phyloP scores from a whole-genome alignment of 1,284 basidiomycete species.

The Omphalotus olearius region DNA sequence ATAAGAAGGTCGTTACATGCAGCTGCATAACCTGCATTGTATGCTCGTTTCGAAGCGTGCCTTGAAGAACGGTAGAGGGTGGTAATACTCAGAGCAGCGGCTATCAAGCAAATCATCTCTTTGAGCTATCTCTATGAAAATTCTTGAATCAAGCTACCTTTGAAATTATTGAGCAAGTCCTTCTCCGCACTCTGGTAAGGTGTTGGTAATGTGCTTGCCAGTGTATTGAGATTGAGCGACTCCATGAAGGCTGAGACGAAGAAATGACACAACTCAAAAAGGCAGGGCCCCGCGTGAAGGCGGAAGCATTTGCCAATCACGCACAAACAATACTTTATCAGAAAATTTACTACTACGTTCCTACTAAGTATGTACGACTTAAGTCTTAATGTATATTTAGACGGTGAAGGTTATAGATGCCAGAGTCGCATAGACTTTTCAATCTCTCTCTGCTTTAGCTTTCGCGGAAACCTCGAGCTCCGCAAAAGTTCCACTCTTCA shows the following conservation, averaged over 20 bases:
- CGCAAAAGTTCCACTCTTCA: slow-evolving; percentile 74
- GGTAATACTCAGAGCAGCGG: slow-evolving; percentile 77
- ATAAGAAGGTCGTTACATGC: slow-evolving; percentile 74
- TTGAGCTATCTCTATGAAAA: slow-evolving; percentile 8
- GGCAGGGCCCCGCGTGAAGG: not conserved
- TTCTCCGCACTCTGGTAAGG: slow-evolving; percentile 70
- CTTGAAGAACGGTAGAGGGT: slow-evolving; percentile 74
- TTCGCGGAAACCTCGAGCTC: slow-evolving; percentile 64
- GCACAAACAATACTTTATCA: not conserved
- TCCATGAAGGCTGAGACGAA: slow-evolving; percentile 28
- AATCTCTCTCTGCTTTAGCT: slow-evolving; percentile 34
- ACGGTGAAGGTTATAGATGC: no score
- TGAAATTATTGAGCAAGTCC: slow-evolving; percentile 75
- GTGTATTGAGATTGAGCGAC: slow-evolving; percentile 71
- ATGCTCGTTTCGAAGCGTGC: slow-evolving; percentile 68
- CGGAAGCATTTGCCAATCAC: not conserved
- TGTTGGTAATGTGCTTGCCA: slow-evolving; percentile 66
- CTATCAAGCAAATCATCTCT: slow-evolving; percentile 32
- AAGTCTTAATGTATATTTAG: no score
- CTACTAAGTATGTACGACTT: no score
- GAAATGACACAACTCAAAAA: not conserved
- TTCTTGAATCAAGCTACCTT: slow-evolving; percentile 41
- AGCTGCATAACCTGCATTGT: slow-evolving; percentile 70
- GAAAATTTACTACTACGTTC: no score
- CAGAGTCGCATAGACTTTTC: no score